Evolutionary conservation across 2,329 filamentous ascomycete species (phyloP).

Genomic region (Dryadomyces sulphureus): DNA sequence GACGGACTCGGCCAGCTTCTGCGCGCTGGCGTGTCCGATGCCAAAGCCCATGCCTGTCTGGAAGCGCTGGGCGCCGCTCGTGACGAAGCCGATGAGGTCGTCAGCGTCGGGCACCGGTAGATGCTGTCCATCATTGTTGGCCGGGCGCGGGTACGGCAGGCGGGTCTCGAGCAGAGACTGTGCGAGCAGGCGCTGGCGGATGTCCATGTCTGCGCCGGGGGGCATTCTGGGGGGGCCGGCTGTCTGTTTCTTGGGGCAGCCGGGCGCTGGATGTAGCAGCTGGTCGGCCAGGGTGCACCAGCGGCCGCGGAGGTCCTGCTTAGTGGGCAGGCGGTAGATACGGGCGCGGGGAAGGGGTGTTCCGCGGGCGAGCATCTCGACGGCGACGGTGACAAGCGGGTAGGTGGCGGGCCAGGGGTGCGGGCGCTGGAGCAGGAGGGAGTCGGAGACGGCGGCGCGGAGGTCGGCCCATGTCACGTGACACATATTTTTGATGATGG

Average conservation of each 20-base stretch:
- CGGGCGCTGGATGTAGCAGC: background rate
- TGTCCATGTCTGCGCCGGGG: conserved; percentile 18
- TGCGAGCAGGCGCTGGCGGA: conserved; percentile 28
- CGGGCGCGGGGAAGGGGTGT: conserved; percentile 58
- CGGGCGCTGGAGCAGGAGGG: conserved; percentile 13
- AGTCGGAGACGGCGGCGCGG: conserved; percentile 15
- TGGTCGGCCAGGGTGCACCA: conserved; percentile 45
- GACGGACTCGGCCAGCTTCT: conserved; percentile 34
- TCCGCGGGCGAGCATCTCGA: conserved; percentile 57
- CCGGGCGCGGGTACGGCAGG: conserved; percentile 21
- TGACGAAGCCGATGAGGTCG: conserved; percentile 83
- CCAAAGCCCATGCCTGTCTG: conserved; percentile 61
- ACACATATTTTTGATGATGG: conserved; percentile 6
- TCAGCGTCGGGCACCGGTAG: conserved; percentile 56
- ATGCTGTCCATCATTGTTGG: conserved; percentile 27
- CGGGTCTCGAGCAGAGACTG: conserved; percentile 29
- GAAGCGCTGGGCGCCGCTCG: conserved; percentile 71
- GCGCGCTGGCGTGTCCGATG: conserved; percentile 47
- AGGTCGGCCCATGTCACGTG: conserved; percentile 9
- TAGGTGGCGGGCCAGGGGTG: conserved; percentile 9
- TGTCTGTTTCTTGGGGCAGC: conserved; percentile 5
- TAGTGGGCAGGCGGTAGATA: conserved; percentile 69
- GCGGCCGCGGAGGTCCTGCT: conserved; percentile 39
- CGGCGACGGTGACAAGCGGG: conserved; percentile 42
- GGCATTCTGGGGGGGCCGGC: conserved; percentile 10